A percentile compares a stretch with the other conserved stretches of the same genome.
Conservation (phyloP, 179 eudicot species). For the Heliamphora pulchella region DNA sequence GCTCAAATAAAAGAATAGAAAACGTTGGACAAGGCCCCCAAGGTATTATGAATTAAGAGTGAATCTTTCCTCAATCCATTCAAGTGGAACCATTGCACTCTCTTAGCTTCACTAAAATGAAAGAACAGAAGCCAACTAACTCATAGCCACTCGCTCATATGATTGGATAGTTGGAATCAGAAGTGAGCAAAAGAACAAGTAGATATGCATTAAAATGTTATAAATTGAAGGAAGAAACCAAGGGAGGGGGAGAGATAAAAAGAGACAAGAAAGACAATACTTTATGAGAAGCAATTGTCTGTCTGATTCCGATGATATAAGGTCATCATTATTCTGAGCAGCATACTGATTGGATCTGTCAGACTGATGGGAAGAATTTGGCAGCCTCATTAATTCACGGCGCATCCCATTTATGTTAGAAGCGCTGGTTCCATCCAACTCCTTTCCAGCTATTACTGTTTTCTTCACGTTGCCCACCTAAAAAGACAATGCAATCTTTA, state of each 20-base stretch:
- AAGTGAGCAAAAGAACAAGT: background rate
- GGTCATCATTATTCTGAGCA: conserved; percentile 61
- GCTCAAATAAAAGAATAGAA: background rate
- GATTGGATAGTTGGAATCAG: background rate
- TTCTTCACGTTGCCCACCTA: conserved; percentile 80
- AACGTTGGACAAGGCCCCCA: background rate
- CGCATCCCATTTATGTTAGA: conserved; percentile 40
- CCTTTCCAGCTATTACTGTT: conserved; percentile 47
- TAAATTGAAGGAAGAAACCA: background rate
- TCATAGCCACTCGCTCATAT: background rate
- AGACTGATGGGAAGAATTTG: conserved; percentile 48
- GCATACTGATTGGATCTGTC: conserved; percentile 42
- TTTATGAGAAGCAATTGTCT: conserved; percentile 76
- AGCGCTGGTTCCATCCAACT: conserved; percentile 46
- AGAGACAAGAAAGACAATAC: conserved; percentile 27
- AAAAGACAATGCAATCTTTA: conserved; percentile 22
- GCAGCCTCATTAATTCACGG: conserved; percentile 76
- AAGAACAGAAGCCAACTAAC: background rate
- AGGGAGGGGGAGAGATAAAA: background rate
- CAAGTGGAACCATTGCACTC: background rate
- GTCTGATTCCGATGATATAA: conserved; percentile 81
- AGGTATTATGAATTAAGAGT: background rate
- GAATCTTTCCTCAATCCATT: background rate
- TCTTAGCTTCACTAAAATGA: background rate
- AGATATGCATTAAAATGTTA: background rate